Evolutionary conservation across 257 asterid species (phyloP), one percentile per base, ranked within the genome.

Genomic region (Nicotiana knightiana): DNA sequence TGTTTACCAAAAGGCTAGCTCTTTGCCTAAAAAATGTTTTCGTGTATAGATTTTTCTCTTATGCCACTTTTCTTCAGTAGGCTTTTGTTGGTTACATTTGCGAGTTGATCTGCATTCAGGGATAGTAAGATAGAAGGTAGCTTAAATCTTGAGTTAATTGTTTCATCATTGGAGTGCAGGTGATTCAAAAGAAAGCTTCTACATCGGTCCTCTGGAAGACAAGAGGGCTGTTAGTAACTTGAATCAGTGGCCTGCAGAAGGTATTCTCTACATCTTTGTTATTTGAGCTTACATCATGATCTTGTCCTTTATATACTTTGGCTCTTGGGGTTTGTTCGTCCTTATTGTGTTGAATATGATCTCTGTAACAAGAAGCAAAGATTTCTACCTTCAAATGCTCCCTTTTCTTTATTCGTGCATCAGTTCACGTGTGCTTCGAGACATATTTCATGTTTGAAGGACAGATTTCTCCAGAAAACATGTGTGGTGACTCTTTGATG

Each of bases 191-290:
- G 93, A 91, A 83, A 85, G 87, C 87, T 90, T 91, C 87, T 80
- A 88, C 39, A 79, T 91, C 77, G 93, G 95, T 39, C 83, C 93
- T 79, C 83, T 84, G 75, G 89, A 88, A 67, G 88, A 76, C 28
- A 58, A 9, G 16, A 18, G 81, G 6, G 66, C 81, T 30, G 39
- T 1, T 57, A 80, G 86, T 76, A 17, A 67, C 77, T 81, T 87
- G 83, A 91, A 91, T 85, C 95, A 91, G 83, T 91, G 95, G 93
- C 92, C 95, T 51, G 59, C 88, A 78, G 87, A 89, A 77, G 95
- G 93, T 89, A 86, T 63, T 77, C 33, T 37, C 48, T 26, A 24
- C 35, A 39, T 6, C 2, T 24, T 67, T 32, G 4, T 32, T 4
- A n/a, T 67, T 70, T 58, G 55, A 11, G 32, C 15, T 80, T 59